phyloP scores from a whole-genome alignment of 78 protist species.

The Dictyostelium intermedium region DNA sequence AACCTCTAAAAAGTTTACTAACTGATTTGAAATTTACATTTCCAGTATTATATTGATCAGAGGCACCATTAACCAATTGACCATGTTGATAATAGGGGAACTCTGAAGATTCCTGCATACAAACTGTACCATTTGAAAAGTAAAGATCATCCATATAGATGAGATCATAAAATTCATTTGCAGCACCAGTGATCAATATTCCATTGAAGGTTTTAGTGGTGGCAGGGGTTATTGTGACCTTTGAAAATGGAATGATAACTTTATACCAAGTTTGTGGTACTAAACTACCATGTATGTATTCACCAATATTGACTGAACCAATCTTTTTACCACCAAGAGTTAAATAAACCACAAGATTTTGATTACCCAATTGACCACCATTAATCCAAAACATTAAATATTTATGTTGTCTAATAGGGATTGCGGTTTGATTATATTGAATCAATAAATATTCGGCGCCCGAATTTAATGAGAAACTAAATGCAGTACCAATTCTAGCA shows the following conservation, averaged over 20 bases:
- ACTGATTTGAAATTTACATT: neutral
- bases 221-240: neutral
- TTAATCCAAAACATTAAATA: constrained; percentile 55
- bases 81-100: neutral
- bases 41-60: neutral
- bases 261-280: constrained; percentile 19
- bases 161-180: neutral
- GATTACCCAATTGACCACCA: constrained; percentile 18
- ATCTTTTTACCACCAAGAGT: neutral
- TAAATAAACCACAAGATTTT: neutral
- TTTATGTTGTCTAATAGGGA: constrained; percentile 3
- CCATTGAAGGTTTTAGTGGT: neutral
- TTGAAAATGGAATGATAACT: constrained; percentile 7
- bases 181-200: neutral
- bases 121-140: constrained; percentile 35
- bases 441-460: neutral
- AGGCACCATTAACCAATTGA: neutral
- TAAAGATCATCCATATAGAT: constrained; percentile 27
- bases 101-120: neutral
- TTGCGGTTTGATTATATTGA: neutral
- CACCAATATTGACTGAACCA: constrained; percentile 17
- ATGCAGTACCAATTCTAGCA: neutral
- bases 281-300: constrained; percentile 20
- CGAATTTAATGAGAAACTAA: constrained; percentile 2
- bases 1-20: neutral